A percentile compares a stretch with the other conserved stretches of the same genome.
These are phyloP conservation scores for Taphrina communis DNA, from an alignment of 1,139 yeast genomes.

Conservation along the genomic window DNA sequence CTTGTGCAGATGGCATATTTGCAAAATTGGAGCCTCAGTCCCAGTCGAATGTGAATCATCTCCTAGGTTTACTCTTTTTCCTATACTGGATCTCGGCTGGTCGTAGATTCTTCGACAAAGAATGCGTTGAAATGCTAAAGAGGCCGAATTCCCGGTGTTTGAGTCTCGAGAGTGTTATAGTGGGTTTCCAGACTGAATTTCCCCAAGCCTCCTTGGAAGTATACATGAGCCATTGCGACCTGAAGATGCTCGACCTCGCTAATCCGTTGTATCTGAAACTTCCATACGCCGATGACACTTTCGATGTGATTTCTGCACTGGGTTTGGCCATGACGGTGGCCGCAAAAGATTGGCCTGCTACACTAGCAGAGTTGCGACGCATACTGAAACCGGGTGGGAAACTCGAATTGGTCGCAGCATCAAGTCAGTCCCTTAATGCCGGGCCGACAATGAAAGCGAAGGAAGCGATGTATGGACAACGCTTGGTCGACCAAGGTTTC, in stretches of 20 bases:
- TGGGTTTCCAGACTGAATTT: conserved; percentile 15
- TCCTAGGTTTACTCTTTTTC: conserved; percentile 4
- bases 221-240: conserved; percentile 5
- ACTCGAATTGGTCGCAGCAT: conserved; percentile 3
- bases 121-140: background rate
- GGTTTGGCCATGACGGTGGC: conserved; percentile 3
- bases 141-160: conserved; percentile 1
- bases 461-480: background rate
- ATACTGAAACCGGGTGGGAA: conserved; percentile 20
- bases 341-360: conserved; percentile 14
- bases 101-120: conserved; percentile 15
- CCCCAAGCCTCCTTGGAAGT: conserved; percentile 15
- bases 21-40: conserved; percentile 2
- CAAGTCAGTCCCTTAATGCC: conserved; percentile 9
- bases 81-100: conserved; percentile 22
- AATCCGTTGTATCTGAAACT: background rate
- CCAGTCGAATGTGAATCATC: conserved; percentile 3
- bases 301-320: conserved; percentile 23
- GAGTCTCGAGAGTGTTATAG: background rate
- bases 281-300: conserved; percentile 15
- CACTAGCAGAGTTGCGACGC: conserved; percentile 10
- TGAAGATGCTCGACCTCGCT: background rate
- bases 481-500: conserved; percentile 6
- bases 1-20: background rate
- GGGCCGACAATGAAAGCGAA: conserved; percentile 5